Conservation (phyloP, 257 asterid species). For the Solanum medicagineum region DNA sequence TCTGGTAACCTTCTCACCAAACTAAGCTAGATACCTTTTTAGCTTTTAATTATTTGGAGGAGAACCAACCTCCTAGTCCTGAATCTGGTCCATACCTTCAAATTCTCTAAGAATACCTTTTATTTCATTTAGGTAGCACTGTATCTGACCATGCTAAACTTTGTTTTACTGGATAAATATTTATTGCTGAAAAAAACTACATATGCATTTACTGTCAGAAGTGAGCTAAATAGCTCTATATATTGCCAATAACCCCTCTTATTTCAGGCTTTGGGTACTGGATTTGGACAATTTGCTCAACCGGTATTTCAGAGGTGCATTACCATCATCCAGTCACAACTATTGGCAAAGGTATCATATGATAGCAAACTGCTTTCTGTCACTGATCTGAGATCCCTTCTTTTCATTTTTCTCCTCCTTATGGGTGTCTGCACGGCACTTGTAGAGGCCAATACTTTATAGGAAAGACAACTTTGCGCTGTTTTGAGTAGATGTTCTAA, state of each 20-base stretch:
- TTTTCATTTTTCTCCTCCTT: neutral
- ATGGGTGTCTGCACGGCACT: neutral
- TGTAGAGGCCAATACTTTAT: neutral
- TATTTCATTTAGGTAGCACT: neutral
- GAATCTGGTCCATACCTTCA: neutral
- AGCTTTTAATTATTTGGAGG: neutral
- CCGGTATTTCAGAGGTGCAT: conserved; percentile 98
- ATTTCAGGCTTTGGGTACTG: conserved; percentile 84
- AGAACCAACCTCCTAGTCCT: neutral
- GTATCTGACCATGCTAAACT: neutral
- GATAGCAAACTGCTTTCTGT: neutral
- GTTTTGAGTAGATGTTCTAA: neutral
- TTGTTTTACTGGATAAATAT: neutral
- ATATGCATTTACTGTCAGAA: neutral
- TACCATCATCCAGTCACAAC: conserved; percentile 83
- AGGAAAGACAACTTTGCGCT: neutral
- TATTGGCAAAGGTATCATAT: conserved; percentile 72
- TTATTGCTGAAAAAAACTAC: neutral
- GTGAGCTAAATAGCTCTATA: neutral
- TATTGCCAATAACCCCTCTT: neutral
- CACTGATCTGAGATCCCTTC: neutral
- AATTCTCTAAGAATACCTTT: neutral
- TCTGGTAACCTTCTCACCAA: neutral
- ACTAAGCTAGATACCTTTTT: neutral
- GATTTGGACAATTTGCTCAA: conserved; percentile 77